Evolutionary conservation across 2,329 filamentous ascomycete genomes (phyloP).

Genomic region (Pseudogymnoascus sp.): DNA sequence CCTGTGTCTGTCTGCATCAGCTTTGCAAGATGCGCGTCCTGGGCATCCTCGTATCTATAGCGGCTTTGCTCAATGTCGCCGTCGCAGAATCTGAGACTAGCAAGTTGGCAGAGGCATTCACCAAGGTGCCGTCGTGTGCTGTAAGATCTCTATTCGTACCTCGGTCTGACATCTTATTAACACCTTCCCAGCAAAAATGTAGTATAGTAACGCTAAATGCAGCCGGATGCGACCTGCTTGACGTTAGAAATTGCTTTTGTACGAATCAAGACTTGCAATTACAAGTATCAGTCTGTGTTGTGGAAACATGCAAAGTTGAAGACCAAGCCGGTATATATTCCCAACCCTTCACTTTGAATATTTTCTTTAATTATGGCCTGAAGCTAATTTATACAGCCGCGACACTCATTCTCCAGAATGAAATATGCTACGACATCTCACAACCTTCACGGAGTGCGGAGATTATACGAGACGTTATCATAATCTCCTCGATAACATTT

Average conservation of each 20-base stretch:
- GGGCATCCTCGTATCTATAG: neutral
- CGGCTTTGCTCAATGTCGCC: neutral
- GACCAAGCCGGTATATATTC: slow-evolving; percentile 15
- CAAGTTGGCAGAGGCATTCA: neutral
- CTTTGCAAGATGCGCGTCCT: slow-evolving; percentile 4
- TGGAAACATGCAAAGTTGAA: slow-evolving; percentile 12
- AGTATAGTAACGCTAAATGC: neutral
- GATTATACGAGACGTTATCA: slow-evolving; percentile 12
- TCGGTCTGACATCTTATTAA: neutral
- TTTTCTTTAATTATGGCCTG: neutral
- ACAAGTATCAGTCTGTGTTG: slow-evolving; percentile 12
- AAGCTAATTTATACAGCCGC: neutral
- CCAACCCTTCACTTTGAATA: neutral
- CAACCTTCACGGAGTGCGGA: slow-evolving; percentile 13
- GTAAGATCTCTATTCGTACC: neutral
- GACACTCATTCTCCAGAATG: slow-evolving; percentile 11
- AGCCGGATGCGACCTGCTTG: neutral
- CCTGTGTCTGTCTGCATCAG: slow-evolving; percentile 3
- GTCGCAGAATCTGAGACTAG: neutral
- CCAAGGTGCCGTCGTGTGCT: slow-evolving; percentile 7
- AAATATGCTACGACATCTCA: slow-evolving; percentile 14
- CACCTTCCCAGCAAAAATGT: neutral
- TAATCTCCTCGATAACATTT: slow-evolving; percentile 14
- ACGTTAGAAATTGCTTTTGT: slow-evolving; percentile 15
- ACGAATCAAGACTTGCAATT: slow-evolving; percentile 13